phyloP scores from a whole-genome alignment of 2,329 filamentous ascomycete genomes.

The Colletotrichum acutatum region DNA sequence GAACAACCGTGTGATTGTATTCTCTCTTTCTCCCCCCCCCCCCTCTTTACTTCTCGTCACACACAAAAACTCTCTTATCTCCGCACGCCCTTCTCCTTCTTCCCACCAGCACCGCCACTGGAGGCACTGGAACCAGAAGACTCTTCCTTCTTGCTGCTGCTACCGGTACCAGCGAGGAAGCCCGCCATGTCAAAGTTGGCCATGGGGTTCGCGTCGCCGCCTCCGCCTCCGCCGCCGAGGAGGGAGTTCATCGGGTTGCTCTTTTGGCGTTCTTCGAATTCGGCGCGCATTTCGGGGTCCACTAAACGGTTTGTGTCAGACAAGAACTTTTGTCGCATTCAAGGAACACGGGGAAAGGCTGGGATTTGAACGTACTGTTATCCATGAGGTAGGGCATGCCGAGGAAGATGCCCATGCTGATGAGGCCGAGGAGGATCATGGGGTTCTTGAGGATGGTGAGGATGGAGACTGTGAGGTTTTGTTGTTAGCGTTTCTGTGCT shows the following conservation, averaged over 20 bases:
- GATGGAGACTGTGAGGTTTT: slow-evolving; percentile 71
- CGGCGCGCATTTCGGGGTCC: slow-evolving; percentile 94
- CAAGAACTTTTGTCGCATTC: too few species aligned
- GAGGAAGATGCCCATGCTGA: slow-evolving; percentile 85
- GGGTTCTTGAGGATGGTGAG: slow-evolving; percentile 89
- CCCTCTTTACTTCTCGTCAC: not conserved
- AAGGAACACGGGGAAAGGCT: not conserved
- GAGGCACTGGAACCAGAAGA: slow-evolving; percentile 44
- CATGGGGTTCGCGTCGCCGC: slow-evolving; percentile 52
- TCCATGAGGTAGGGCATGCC: slow-evolving; percentile 97
- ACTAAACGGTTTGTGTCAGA: slow-evolving; percentile 65
- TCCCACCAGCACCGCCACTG: slow-evolving; percentile 38
- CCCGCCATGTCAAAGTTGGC: slow-evolving; percentile 71
- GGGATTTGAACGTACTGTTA: slow-evolving; percentile 76
- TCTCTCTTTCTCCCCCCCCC: too few species aligned
- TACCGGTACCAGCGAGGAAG: slow-evolving; percentile 66
- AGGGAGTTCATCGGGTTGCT: slow-evolving; percentile 73
- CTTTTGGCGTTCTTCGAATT: slow-evolving; percentile 92
- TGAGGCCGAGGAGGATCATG: slow-evolving; percentile 93
- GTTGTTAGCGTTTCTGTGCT: not conserved
- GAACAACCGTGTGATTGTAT: not conserved
- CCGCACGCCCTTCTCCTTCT: slow-evolving; percentile 56
- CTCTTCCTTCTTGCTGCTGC: slow-evolving; percentile 52
- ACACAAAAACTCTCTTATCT: slow-evolving; percentile 38
- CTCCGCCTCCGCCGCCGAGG: slow-evolving; percentile 51